Evolutionary conservation across 108 stramenopile genomes (phyloP), one percentile per base, ranked within the genome.

Genomic region (Skeletonema costatum): DNA sequence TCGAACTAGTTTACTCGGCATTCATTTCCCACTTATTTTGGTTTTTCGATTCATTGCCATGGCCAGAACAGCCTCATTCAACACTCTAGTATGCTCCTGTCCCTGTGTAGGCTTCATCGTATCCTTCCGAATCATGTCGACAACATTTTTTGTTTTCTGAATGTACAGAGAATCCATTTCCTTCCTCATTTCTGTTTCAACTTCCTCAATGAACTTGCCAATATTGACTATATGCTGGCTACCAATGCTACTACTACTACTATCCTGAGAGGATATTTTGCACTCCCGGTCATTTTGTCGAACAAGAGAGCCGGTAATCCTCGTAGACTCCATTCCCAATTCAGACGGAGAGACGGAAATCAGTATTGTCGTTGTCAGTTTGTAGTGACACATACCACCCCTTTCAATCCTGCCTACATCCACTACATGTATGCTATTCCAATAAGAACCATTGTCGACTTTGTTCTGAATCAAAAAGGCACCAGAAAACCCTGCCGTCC

Each of bases 371-470:
- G 97, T 96, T 46, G 93, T 90, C n/a, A 96, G 44, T 33, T 85
- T 86, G 78, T 88, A 99, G 41, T 48, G 5, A 5, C 39, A 32
- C 35, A 2, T 33, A 13, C 82, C 90, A 77, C 64, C 60, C 30
- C 65, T 77, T 64, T 63, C 68, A 48, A 25, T 41, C 48, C 4
- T 69, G 38, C 64, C 77, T 44, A 95, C 94, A 73, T 93, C 88
- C 3, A 98, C 90, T 11, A 97, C 80, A 80, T 98, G 97, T 32
- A 94, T 91, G 66, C 90, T 91, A 74, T 98, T 92, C 99, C 99
- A 99, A 62, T 75, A 51, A 6, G 87, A 88, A 29, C 64, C 60
- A 32, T 41, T 11, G 1, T 80, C 83, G 38, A 90, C 71, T 6
- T 67, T 68, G 76, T 98, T 98, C 41, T 92, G 92, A 70, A 99